Evolutionary conservation across 345 rosid genomes (phyloP).

Genomic region (Citrus reticulata): DNA sequence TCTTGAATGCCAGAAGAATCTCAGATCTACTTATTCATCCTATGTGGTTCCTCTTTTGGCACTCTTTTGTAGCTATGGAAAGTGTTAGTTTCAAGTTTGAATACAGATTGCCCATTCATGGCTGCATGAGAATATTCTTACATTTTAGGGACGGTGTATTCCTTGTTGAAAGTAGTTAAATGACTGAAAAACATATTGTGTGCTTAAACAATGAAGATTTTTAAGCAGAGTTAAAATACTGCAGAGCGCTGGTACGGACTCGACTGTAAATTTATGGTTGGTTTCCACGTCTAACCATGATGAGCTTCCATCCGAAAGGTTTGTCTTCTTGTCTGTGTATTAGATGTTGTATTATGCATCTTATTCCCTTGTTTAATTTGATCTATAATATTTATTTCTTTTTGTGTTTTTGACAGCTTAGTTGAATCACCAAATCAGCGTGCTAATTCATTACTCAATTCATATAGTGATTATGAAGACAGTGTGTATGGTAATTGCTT

Average conservation of each 20-base stretch:
- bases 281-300: slow-evolving; percentile 46
- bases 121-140: not conserved
- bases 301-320: slow-evolving; percentile 52
- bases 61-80: not conserved
- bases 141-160: not conserved
- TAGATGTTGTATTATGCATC: not conserved
- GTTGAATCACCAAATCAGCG: slow-evolving; percentile 32
- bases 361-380: slow-evolving; percentile 5
- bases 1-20: not conserved
- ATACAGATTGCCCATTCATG: not conserved
- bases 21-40: not conserved
- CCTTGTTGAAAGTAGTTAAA: not conserved
- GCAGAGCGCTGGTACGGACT: slow-evolving; percentile 96
- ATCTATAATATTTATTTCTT: not conserved
- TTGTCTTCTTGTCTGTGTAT: slow-evolving; percentile 10
- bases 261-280: slow-evolving; percentile 81
- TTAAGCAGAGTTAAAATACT: slow-evolving; percentile 15
- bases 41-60: not conserved
- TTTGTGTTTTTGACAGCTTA: slow-evolving; percentile 24
- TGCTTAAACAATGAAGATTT: slow-evolving; percentile 10
- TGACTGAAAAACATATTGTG: not conserved
- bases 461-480: slow-evolving; percentile 87
- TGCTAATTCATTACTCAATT: slow-evolving; percentile 47
- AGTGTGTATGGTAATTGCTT: slow-evolving; percentile 66
- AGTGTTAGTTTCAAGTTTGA: not conserved